phyloP scores from a whole-genome alignment of 176 grass and related monocot genomes.

The Saccharum officinarum region DNA sequence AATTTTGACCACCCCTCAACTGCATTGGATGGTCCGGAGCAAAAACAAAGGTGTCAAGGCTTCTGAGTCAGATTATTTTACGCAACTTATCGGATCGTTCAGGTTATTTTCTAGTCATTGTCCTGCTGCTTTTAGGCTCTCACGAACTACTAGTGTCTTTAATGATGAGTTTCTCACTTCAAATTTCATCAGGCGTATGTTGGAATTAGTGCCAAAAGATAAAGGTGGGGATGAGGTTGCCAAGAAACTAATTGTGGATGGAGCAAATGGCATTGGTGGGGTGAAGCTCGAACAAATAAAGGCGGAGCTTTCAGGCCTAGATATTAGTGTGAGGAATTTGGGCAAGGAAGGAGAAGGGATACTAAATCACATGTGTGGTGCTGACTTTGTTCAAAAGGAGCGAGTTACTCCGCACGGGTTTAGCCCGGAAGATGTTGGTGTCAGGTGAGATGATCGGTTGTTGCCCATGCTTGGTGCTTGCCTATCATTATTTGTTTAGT shows the following conservation, averaged over 20 bases:
- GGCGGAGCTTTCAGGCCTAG: conserved; percentile 45
- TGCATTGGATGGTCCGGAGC: conserved; percentile 91
- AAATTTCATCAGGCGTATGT: conserved; percentile 39
- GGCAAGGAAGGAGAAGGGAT: conserved; percentile 81
- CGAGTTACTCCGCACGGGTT: conserved; percentile 74
- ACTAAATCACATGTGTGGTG: conserved; percentile 89
- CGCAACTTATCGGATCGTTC: conserved; percentile 68
- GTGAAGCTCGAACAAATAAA: conserved; percentile 71
- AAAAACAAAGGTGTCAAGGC: conserved; percentile 65
- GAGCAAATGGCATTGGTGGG: conserved; percentile 91
- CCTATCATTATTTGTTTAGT: neutral
- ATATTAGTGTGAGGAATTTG: conserved; percentile 70
- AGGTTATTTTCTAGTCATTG: conserved; percentile 45
- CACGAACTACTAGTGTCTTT: accelerated
- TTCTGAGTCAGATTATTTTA: conserved; percentile 75
- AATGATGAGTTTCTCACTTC: neutral
- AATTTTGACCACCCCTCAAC: conserved; percentile 85
- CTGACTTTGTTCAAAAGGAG: conserved; percentile 97
- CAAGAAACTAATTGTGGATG: conserved; percentile 77
- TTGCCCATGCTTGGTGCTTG: neutral
- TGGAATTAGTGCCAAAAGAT: conserved; percentile 61
- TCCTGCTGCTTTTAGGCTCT: neutral
- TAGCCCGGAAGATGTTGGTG: conserved; percentile 52
- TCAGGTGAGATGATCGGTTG: conserved; percentile 41
- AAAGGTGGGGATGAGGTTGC: conserved; percentile 22